These are phyloP conservation scores for Knoxia roxburghii DNA, from an alignment of 257 asterid species.

Conservation along the genomic window DNA sequence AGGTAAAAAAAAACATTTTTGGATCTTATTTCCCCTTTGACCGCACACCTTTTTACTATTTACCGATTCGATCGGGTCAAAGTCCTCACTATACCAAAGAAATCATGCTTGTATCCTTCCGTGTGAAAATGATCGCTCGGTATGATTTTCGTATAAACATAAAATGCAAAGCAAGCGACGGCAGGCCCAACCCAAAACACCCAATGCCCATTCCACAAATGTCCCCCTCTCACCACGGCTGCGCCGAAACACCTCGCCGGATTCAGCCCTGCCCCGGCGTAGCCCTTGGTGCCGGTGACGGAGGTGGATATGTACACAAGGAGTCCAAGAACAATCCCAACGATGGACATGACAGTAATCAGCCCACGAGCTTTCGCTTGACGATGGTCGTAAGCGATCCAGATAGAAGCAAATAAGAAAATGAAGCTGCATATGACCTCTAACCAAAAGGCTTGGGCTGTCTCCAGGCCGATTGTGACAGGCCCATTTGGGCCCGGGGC, in stretches of 20 bases:
- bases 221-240: slow-evolving; percentile 69
- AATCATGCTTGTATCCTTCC: slow-evolving; percentile 55
- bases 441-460: slow-evolving; percentile 59
- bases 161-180: slow-evolving; percentile 49
- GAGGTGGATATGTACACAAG: slow-evolving; percentile 59
- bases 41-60: no score
- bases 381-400: slow-evolving; percentile 78
- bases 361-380: slow-evolving; percentile 44
- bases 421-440: slow-evolving; percentile 57
- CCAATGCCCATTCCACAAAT: slow-evolving; percentile 77
- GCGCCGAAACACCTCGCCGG: slow-evolving; percentile 82
- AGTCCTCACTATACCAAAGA: slow-evolving; percentile 37
- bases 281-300: slow-evolving; percentile 47
- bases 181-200: slow-evolving; percentile 73
- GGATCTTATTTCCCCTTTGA: no score
- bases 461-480: slow-evolving; percentile 32
- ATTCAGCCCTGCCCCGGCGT: slow-evolving; percentile 72
- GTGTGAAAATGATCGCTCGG: slow-evolving; percentile 51
- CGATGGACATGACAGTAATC: slow-evolving; percentile 31
- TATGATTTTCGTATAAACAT: slow-evolving; percentile 57
- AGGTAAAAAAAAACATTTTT: no score
- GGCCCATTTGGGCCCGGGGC: slow-evolving; percentile 53
- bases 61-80: background rate
- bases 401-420: slow-evolving; percentile 57
- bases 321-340: slow-evolving; percentile 55